Evolutionary conservation across 1,284 basidiomycete species (phyloP), one percentile per base, ranked within the genome.

Genomic region (Baeospora myosura): DNA sequence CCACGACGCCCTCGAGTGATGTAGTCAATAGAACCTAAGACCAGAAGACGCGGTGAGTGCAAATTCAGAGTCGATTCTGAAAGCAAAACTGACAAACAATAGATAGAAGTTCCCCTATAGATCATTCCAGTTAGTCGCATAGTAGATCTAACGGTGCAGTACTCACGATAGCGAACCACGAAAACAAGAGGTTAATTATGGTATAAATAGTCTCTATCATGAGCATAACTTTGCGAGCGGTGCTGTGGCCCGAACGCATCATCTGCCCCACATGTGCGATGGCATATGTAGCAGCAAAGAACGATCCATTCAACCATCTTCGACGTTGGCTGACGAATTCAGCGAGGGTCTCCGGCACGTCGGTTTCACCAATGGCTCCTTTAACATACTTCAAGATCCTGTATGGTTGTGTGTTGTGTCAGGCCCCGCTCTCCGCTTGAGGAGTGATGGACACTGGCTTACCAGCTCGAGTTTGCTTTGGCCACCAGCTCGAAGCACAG

Each of bases 311-410:
- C 4, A 92, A 71, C 86, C 93, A 97, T 42, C 94, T 76, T 32
- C 93, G 72, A 3, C 93, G 80, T 57, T 98, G 95, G 38, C 77
- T 78, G 60, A 99, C 98, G 58, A 98, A 96, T 62, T 99, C 96
- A 7, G 93, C 82, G 16, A 98, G 74, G 0, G 80, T 75, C 53
- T 97, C 93, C 3, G 96, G 96, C 6, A 97, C 91, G 61, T 99
- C 96, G 0, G 96, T 99, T 60, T 98, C 95, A 6, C 88, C 96
- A 22, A 92, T 81, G 0, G 96, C 94, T 22, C 85, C 83, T 64
- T 93, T 96, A 55, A 99, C 95, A 55, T 93, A 99, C 66, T 89
- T 92, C 38, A 99, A 73, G 4, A 97, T 77, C 95, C 85, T 87
- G 45, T 0, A 44, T 20, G 12, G 10, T 45, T 3, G 18, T n/a